A percentile compares a stretch with the other conserved stretches of the same genome.
These are phyloP conservation scores for Aristolochia contorta DNA, from an alignment of 164 flowering plant genomes.

Conservation along the genomic window DNA sequence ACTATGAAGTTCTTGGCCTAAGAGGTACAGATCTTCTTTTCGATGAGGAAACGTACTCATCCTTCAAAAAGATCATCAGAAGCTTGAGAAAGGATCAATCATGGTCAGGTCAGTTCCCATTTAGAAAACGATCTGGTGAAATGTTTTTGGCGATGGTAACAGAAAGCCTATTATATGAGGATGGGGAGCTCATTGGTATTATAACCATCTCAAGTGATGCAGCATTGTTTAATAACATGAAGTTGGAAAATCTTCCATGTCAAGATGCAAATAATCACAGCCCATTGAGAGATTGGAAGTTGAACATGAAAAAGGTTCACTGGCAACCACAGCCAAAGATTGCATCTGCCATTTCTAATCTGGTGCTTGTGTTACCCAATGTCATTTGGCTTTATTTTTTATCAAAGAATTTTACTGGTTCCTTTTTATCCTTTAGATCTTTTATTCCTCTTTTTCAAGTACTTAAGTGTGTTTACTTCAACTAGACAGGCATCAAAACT, in stretches of 20 bases:
- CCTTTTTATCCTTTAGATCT: background rate
- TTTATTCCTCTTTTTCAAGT: conserved; percentile 1
- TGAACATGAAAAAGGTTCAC: conserved; percentile 44
- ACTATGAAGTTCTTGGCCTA: conserved; percentile 52
- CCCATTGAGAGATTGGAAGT: conserved; percentile 17
- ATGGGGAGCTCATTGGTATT: conserved; percentile 60
- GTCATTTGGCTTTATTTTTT: too few relatives aligned
- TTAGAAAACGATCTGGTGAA: conserved; percentile 66
- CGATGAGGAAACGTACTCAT: conserved; percentile 26
- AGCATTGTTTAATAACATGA: conserved; percentile 31
- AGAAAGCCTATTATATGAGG: conserved; percentile 60
- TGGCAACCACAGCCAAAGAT: conserved; percentile 49
- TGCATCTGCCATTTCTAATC: conserved; percentile 60
- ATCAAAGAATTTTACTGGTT: background rate
- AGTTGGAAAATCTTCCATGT: conserved; percentile 20
- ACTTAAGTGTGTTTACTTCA: conserved; percentile 1
- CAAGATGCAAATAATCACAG: conserved; percentile 20
- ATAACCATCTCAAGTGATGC: conserved; percentile 84
- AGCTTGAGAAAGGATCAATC: conserved; percentile 33
- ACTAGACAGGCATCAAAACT: conserved; percentile 53
- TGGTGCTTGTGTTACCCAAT: conserved; percentile 43
- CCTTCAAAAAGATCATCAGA: conserved; percentile 28
- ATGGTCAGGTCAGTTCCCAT: conserved; percentile 88
- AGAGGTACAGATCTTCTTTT: conserved; percentile 33
- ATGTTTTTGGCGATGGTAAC: conserved; percentile 69